A percentile compares a stretch with the other conserved stretches of the same genome.
Conservation (phyloP, 441 rosid species). For the Eutrema salsugineum region DNA sequence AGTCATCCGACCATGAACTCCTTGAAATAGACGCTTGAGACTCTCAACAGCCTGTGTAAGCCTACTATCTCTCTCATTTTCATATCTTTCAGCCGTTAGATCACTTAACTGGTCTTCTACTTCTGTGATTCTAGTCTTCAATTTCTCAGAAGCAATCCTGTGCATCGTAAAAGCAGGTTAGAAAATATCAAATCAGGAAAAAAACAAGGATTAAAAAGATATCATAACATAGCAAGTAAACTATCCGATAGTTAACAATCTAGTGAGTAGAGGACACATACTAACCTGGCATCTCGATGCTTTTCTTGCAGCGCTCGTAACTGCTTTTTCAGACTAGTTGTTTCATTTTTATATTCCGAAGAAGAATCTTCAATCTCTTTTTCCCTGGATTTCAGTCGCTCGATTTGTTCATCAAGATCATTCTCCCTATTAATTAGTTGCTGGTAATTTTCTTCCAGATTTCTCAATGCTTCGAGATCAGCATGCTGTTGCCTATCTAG, state of each 20-base stretch:
- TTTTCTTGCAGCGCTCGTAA: conserved; percentile 72
- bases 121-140: conserved; percentile 81
- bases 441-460: conserved; percentile 94
- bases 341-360: conserved; percentile 60
- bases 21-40: conserved; percentile 87
- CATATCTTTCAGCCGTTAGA: conserved; percentile 89
- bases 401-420: conserved; percentile 77
- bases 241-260: not conserved
- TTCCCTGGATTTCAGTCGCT: conserved; percentile 68
- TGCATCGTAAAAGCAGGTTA: conserved; percentile 17
- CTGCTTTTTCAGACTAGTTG: conserved; percentile 58
- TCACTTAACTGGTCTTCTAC: conserved; percentile 89
- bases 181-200: not conserved
- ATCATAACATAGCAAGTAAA: conserved; percentile 1
- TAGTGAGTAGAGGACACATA: conserved; percentile 14
- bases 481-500: conserved; percentile 93
- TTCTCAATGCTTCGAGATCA: conserved; percentile 86
- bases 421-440: conserved; percentile 77
- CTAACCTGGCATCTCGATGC: conserved; percentile 77
- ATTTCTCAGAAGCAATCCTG: conserved; percentile 72
- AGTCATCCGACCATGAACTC: conserved; percentile 99
- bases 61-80: conserved; percentile 91
- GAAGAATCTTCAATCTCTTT: conserved; percentile 63
- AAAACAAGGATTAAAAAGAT: not conserved
- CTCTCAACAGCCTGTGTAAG: conserved; percentile 91